Conservation (phyloP, 148 eudicot species). For the Polygonum maritimum region DNA sequence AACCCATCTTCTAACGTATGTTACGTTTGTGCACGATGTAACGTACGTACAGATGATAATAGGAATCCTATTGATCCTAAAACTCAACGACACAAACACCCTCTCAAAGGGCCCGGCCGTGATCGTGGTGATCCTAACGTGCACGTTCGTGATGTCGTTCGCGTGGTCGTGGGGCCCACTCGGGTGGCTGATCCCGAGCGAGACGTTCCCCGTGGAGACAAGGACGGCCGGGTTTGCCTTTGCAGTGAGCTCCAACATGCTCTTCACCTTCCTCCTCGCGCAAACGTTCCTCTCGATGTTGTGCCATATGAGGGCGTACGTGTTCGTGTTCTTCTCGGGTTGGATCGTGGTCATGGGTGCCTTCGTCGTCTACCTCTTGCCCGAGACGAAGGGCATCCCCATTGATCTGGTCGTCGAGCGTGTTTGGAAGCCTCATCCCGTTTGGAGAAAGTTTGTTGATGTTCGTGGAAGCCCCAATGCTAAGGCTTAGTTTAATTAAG, state of each 20-base stretch:
- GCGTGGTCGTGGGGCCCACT: constrained; percentile 69
- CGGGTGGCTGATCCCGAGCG: constrained; percentile 51
- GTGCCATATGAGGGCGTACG: constrained; percentile 28
- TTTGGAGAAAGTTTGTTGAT: constrained; percentile 36
- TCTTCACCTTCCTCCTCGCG: constrained; percentile 43
- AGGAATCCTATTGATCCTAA: constrained; percentile 28
- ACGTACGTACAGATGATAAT: constrained; percentile 25
- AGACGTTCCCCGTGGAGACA: constrained; percentile 42
- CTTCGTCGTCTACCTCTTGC: constrained; percentile 26
- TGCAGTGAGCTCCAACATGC: constrained; percentile 42
- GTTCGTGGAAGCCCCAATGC: constrained; percentile 4
- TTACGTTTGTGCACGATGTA: too few relatives aligned
- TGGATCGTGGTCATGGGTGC: constrained; percentile 40
- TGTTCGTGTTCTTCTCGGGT: constrained; percentile 39
- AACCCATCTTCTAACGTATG: too few relatives aligned
- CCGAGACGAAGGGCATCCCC: constrained; percentile 43
- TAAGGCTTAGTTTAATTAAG: not conserved
- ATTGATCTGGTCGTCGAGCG: constrained; percentile 32
- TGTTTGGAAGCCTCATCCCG: constrained; percentile 43
- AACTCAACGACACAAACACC: constrained; percentile 25
- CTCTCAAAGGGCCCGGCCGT: constrained; percentile 25
- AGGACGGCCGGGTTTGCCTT: constrained; percentile 31
- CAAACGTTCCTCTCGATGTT: constrained; percentile 50
- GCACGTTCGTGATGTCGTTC: constrained; percentile 51
- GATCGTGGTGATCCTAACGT: constrained; percentile 41